Conservation (phyloP, 1,284 basidiomycete genomes). For the Pascua guehoae region DNA sequence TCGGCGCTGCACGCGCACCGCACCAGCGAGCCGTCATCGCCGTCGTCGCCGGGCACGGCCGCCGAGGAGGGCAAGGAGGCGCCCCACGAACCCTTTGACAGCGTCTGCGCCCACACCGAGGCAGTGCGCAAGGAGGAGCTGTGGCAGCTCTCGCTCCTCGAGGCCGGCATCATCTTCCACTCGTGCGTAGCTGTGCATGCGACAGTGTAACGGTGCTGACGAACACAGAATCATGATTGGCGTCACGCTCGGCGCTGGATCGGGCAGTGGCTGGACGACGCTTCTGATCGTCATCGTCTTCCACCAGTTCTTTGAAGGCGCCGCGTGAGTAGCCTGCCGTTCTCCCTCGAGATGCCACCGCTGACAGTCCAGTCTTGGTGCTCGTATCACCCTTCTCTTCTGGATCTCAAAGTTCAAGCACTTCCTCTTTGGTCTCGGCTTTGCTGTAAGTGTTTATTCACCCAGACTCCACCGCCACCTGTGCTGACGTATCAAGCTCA, state of each 20-base stretch:
- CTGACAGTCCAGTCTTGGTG: constrained; percentile 18
- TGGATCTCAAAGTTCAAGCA: constrained; percentile 18
- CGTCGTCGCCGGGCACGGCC: not conserved
- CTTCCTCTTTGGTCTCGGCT: constrained; percentile 25
- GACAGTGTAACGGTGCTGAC: constrained; percentile 19
- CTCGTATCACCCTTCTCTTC: constrained; percentile 28
- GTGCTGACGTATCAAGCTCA: constrained; percentile 4
- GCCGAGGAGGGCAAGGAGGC: not conserved
- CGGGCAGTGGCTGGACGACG: constrained; percentile 26
- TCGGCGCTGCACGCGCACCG: not conserved
- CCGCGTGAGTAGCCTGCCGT: not conserved
- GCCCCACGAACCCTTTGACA: not conserved
- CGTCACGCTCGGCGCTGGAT: constrained; percentile 26
- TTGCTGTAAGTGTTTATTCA: constrained; percentile 17
- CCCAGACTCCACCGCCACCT: too few species aligned
- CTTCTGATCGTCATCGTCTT: constrained; percentile 32
- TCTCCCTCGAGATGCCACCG: too few species aligned
- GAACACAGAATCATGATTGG: constrained; percentile 24
- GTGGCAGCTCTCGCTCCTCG: constrained; percentile 33
- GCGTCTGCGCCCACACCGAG: constrained; percentile 10
- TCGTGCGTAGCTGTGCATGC: constrained; percentile 6
- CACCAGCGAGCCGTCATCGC: not conserved
- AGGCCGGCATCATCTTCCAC: constrained; percentile 51
- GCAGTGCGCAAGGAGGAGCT: constrained; percentile 12
- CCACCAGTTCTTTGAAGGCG: constrained; percentile 24